A percentile compares a stretch with the other conserved stretches of the same genome.
Evolutionary conservation across 2,329 filamentous ascomycete genomes (phyloP).

Genomic region (Beauveria bassiana): DNA sequence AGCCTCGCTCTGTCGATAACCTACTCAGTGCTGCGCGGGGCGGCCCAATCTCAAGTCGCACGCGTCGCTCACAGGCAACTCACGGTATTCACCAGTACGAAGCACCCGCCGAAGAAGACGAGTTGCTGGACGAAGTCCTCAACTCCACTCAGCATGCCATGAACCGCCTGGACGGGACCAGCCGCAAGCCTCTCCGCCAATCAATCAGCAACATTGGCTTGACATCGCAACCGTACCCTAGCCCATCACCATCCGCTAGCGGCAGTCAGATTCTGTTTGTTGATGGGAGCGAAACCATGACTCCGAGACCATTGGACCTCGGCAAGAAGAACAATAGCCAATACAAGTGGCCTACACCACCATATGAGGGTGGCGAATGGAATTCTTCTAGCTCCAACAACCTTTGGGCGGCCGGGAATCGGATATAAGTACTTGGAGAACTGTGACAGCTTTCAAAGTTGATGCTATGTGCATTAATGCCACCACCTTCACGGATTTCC

Average conservation of each 20-base stretch:
- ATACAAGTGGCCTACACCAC: slow-evolving; percentile 87
- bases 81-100: slow-evolving; percentile 82
- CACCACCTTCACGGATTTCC: not conserved
- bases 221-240: slow-evolving; percentile 52
- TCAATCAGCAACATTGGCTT: slow-evolving; percentile 57
- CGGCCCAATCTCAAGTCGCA: slow-evolving; percentile 68
- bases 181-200: slow-evolving; percentile 42
- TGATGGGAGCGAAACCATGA: slow-evolving; percentile 52
- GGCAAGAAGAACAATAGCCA: slow-evolving; percentile 46
- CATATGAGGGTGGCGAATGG: slow-evolving; percentile 92
- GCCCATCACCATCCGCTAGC: slow-evolving; percentile 71
- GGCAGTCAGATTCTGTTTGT: slow-evolving; percentile 69
- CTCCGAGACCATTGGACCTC: slow-evolving; percentile 65
- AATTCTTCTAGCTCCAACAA: slow-evolving; percentile 73
- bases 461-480: not conserved
- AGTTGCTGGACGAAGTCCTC: slow-evolving; percentile 84
- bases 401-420: slow-evolving; percentile 66
- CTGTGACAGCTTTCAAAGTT: not conserved
- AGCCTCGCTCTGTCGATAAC: slow-evolving; percentile 57
- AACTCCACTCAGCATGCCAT: slow-evolving; percentile 69
- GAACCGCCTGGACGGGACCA: slow-evolving; percentile 54
- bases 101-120: slow-evolving; percentile 92
- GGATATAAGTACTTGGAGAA: slow-evolving; percentile 36
- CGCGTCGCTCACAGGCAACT: slow-evolving; percentile 64
- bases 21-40: slow-evolving; percentile 46